Percentiles rank a stretch among this genome's conserved stretches.
Evolutionary conservation across 345 rosid species (phyloP).

Genomic region (Salix udensis): DNA sequence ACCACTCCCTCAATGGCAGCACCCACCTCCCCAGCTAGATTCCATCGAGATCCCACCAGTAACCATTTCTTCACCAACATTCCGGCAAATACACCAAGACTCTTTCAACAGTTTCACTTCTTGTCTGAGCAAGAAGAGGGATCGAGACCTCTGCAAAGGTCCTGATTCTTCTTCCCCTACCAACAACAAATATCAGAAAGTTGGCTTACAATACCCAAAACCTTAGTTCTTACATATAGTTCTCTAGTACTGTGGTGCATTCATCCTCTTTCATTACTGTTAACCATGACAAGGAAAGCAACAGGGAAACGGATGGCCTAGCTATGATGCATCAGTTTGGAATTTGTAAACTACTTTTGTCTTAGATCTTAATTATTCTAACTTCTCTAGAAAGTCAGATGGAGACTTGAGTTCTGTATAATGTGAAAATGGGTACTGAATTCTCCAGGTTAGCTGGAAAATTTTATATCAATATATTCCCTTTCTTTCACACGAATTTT

Average conservation of each 20-base stretch:
- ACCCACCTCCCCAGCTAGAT: constrained; percentile 64
- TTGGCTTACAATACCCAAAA: constrained; percentile 16
- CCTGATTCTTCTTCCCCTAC: constrained; percentile 25
- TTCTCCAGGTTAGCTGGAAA: constrained; percentile 5
- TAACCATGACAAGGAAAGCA: constrained; percentile 6
- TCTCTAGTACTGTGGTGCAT: neutral
- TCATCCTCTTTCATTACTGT: constrained; percentile 22
- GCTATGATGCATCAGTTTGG: constrained; percentile 1
- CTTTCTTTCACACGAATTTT: neutral
- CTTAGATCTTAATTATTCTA: constrained; percentile 15
- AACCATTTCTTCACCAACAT: constrained; percentile 39
- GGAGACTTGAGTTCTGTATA: constrained; percentile 17
- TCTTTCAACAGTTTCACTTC: constrained; percentile 27
- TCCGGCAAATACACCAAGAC: constrained; percentile 21
- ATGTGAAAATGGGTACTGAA: constrained; percentile 24
- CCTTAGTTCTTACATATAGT: neutral
- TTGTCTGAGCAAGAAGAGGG: constrained; percentile 35
- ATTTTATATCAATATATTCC: neutral
- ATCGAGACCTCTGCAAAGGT: constrained; percentile 22
- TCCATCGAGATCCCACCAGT: constrained; percentile 63
- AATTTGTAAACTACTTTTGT: constrained; percentile 18
- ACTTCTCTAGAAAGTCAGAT: constrained; percentile 17
- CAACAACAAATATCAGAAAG: constrained; percentile 26
- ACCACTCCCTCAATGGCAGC: constrained; percentile 76
- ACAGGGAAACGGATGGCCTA: constrained; percentile 20